Conservation (phyloP, 2,329 filamentous ascomycete species). For the Aspergillus aculeatus region DNA sequence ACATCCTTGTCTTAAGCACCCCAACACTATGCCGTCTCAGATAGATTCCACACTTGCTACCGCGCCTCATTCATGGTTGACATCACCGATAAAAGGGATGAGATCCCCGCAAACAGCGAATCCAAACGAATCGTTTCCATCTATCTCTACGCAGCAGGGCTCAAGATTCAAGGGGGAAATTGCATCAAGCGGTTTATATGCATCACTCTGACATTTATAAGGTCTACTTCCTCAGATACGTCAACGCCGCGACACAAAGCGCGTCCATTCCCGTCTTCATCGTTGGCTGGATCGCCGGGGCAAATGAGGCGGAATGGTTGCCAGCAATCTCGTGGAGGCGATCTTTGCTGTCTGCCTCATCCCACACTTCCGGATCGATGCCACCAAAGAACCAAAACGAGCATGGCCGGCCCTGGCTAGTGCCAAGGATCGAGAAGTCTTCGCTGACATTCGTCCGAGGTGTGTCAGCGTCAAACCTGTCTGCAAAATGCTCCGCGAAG, state of each 20-base stretch:
- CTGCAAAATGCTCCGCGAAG: slow-evolving; percentile 51
- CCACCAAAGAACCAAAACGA: slow-evolving; percentile 60
- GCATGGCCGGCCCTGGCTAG: slow-evolving; percentile 49
- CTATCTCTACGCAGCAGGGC: too few relatives aligned
- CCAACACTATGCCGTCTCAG: too few relatives aligned
- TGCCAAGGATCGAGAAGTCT: slow-evolving; percentile 59
- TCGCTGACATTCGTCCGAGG: slow-evolving; percentile 48
- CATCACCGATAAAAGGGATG: too few relatives aligned
- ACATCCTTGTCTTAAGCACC: too few relatives aligned
- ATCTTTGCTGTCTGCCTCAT: slow-evolving; percentile 48
- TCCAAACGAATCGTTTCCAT: too few relatives aligned
- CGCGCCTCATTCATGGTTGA: too few relatives aligned
- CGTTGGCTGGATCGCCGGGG: slow-evolving; percentile 59
- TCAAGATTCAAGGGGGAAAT: too few relatives aligned
- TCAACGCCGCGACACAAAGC: slow-evolving; percentile 53
- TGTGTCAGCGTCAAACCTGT: slow-evolving; percentile 31
- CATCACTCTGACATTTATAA: neutral
- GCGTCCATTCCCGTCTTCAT: slow-evolving; percentile 54
- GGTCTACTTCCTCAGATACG: slow-evolving; percentile 28
- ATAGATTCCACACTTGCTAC: too few relatives aligned
- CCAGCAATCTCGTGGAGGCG: slow-evolving; percentile 52
- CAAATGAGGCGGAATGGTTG: slow-evolving; percentile 61
- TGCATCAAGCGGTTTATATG: neutral
- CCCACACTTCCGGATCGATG: slow-evolving; percentile 51
- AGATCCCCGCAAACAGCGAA: too few relatives aligned